Evolutionary conservation across 2,329 filamentous ascomycete genomes (phyloP).

Genomic region (Aciculosporium take): DNA sequence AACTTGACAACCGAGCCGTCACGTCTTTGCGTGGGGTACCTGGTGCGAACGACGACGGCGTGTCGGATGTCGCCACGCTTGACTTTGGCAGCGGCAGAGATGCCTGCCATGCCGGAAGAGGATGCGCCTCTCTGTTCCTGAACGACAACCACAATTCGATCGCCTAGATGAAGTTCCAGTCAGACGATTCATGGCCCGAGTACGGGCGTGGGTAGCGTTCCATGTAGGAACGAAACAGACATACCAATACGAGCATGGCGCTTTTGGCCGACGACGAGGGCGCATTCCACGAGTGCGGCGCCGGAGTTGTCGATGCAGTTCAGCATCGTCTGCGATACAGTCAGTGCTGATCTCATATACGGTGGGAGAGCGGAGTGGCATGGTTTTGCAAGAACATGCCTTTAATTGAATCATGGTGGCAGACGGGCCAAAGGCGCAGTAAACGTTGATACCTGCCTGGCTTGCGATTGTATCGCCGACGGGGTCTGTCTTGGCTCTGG

Average conservation of each 20-base stretch:
- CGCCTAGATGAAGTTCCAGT: conserved; percentile 41
- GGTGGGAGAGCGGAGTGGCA: not conserved
- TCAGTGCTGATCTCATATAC: not conserved
- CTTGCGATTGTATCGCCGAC: too few species aligned
- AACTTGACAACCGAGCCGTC: conserved; percentile 88
- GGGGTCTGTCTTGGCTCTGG: not conserved
- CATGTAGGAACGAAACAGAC: conserved; percentile 10
- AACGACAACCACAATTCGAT: conserved; percentile 92
- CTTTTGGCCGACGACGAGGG: conserved; percentile 84
- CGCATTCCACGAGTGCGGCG: conserved; percentile 92
- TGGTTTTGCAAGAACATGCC: conserved; percentile 28
- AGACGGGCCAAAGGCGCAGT: conserved; percentile 2
- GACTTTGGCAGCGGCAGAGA: conserved; percentile 74
- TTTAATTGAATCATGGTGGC: conserved; percentile 83
- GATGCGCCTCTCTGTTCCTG: conserved; percentile 83
- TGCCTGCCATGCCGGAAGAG: conserved; percentile 56
- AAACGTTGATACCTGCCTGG: too few species aligned
- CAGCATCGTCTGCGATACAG: conserved; percentile 61
- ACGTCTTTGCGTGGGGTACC: conserved; percentile 70
- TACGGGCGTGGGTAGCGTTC: not conserved
- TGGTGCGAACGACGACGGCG: conserved; percentile 85
- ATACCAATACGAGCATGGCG: conserved; percentile 75
- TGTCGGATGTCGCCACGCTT: conserved; percentile 92
- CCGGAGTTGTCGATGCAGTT: conserved; percentile 99
- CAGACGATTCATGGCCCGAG: not conserved